A percentile compares a stretch with the other conserved stretches of the same genome.
These are phyloP conservation scores for Metrosideros polymorpha DNA, from an alignment of 441 rosid species.

Conservation along the genomic window DNA sequence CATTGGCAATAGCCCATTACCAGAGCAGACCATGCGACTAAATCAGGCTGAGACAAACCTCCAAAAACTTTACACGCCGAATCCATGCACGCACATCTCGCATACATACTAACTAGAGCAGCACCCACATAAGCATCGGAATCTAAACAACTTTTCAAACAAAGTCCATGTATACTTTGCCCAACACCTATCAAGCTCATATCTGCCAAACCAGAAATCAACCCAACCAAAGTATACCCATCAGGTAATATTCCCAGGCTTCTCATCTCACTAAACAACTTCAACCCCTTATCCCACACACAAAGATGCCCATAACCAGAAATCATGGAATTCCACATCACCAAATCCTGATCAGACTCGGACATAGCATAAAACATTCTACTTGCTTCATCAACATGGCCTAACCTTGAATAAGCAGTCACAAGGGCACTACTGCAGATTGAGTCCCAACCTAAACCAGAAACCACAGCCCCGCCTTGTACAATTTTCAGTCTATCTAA, in stretches of 20 bases:
- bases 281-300: slow-evolving; percentile 38
- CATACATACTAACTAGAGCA: slow-evolving; percentile 64
- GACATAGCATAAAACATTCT: slow-evolving; percentile 32
- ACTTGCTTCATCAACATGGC: slow-evolving; percentile 39
- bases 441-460: slow-evolving; percentile 53
- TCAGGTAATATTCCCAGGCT: slow-evolving; percentile 35
- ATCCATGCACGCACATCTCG: slow-evolving; percentile 45
- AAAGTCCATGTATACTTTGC: slow-evolving; percentile 56
- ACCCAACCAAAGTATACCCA: slow-evolving; percentile 61
- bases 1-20: slow-evolving; percentile 58
- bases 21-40: slow-evolving; percentile 73
- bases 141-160: slow-evolving; percentile 53
- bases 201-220: slow-evolving; percentile 42
- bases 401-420: slow-evolving; percentile 53
- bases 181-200: slow-evolving; percentile 31
- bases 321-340: slow-evolving; percentile 67
- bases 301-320: slow-evolving; percentile 51
- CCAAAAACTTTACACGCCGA: slow-evolving; percentile 45
- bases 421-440: slow-evolving; percentile 58
- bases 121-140: slow-evolving; percentile 45
- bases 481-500: slow-evolving; percentile 29
- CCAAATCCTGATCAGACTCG: slow-evolving; percentile 45
- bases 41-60: slow-evolving; percentile 45
- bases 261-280: slow-evolving; percentile 44
- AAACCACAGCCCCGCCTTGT: slow-evolving; percentile 47